phyloP scores from a whole-genome alignment of 2,329 filamentous ascomycete genomes.

The Aspergillus fumigatus region DNA sequence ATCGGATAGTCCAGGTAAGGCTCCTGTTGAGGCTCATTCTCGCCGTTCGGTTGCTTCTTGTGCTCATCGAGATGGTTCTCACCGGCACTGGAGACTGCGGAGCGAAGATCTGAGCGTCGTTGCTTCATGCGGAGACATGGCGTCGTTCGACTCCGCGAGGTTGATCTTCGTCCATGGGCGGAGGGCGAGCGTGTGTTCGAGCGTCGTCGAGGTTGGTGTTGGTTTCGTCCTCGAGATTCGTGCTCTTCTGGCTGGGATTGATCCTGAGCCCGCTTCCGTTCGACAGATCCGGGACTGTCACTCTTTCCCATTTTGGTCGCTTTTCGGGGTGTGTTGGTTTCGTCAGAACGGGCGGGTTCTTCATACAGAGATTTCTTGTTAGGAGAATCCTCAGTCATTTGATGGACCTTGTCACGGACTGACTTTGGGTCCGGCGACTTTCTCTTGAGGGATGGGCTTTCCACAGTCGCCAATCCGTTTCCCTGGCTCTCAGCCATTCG shows the following conservation, averaged over 20 bases:
- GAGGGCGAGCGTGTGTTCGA: slow-evolving; percentile 15
- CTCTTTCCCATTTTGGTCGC: slow-evolving; percentile 26
- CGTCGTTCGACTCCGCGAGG: slow-evolving; percentile 15
- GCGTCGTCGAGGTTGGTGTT: slow-evolving; percentile 13
- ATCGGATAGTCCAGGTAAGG: slow-evolving; percentile 7
- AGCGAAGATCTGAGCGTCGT: slow-evolving; percentile 18
- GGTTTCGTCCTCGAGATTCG: neutral
- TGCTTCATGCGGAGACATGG: slow-evolving; percentile 21
- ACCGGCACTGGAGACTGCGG: slow-evolving; percentile 8
- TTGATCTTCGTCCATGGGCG: slow-evolving; percentile 15
- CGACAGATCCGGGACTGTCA: slow-evolving; percentile 33
- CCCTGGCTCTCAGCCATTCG: neutral
- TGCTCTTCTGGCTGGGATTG: neutral
- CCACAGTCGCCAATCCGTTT: slow-evolving; percentile 13
- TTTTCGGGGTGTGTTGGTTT: slow-evolving; percentile 19
- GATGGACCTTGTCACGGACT: neutral
- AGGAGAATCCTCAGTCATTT: neutral
- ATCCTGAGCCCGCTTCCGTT: slow-evolving; percentile 21
- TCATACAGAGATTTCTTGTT: neutral
- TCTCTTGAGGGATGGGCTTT: slow-evolving; percentile 32
- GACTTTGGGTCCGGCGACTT: slow-evolving; percentile 31
- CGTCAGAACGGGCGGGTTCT: slow-evolving; percentile 13
- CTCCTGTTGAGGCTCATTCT: slow-evolving; percentile 10
- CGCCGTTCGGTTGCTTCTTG: neutral
- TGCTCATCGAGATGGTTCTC: neutral